Evolutionary conservation across 2,329 filamentous ascomycete species (phyloP).

Genomic region (Pseudocercospora fijiensis): DNA sequence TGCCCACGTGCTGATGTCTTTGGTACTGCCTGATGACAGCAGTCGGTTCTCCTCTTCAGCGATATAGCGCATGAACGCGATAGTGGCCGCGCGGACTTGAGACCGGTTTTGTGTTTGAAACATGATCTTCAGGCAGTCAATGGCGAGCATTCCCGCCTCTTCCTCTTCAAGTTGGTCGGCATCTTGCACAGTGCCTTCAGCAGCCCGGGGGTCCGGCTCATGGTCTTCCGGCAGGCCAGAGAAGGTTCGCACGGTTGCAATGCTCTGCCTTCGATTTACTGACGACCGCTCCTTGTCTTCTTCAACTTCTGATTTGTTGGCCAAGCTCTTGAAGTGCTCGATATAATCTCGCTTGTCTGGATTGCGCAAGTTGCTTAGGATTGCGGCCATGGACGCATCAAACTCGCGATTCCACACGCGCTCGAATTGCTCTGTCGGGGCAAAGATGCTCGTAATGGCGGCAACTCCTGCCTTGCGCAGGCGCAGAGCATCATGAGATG

Average conservation of each 20-base stretch:
- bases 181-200: slow-evolving; percentile 79
- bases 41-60: slow-evolving; percentile 33
- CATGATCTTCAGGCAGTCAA: slow-evolving; percentile 82
- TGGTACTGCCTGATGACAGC: slow-evolving; percentile 10
- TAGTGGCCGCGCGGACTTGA: slow-evolving; percentile 76
- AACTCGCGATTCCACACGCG: slow-evolving; percentile 56
- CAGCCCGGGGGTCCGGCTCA: slow-evolving; percentile 64
- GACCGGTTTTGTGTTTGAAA: slow-evolving; percentile 78
- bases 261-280: slow-evolving; percentile 69
- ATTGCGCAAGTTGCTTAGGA: slow-evolving; percentile 82
- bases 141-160: slow-evolving; percentile 77
- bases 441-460: slow-evolving; percentile 75
- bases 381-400: slow-evolving; percentile 74
- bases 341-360: slow-evolving; percentile 66
- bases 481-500: slow-evolving; percentile 72
- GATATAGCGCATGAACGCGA: slow-evolving; percentile 72
- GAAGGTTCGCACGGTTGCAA: slow-evolving; percentile 73
- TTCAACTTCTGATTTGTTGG: slow-evolving; percentile 66
- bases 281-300: slow-evolving; percentile 58
- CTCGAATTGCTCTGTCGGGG: slow-evolving; percentile 63
- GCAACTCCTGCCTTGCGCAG: slow-evolving; percentile 55
- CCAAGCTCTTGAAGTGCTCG: slow-evolving; percentile 64
- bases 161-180: slow-evolving; percentile 88
- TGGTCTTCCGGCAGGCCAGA: slow-evolving; percentile 51
- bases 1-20: slow-evolving; percentile 62